Conservation (phyloP, 2,329 filamentous ascomycete genomes). For the Trichocomaceae sp. region DNA sequence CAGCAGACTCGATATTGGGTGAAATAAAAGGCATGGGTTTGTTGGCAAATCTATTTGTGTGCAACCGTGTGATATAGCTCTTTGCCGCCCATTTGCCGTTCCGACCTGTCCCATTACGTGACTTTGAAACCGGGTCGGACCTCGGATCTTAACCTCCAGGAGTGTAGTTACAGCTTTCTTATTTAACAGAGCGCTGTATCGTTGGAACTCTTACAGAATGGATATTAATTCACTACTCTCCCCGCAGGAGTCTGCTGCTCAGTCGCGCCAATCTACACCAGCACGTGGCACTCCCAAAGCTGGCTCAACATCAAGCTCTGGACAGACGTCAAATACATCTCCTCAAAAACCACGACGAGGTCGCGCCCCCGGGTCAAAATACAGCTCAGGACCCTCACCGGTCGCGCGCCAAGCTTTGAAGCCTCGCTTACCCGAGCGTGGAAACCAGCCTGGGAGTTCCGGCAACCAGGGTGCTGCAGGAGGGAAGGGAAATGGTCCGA, state of each 20-base stretch:
- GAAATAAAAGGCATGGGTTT: slow-evolving; percentile 10
- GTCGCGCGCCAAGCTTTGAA: slow-evolving; percentile 38
- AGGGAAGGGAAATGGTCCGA: slow-evolving; percentile 27
- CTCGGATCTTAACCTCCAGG: not conserved
- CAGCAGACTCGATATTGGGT: not conserved
- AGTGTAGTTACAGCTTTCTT: not conserved
- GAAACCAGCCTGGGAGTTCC: slow-evolving; percentile 32
- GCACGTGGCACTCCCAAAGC: slow-evolving; percentile 17
- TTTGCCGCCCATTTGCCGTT: not conserved
- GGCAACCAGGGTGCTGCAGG: slow-evolving; percentile 21
- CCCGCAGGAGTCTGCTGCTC: slow-evolving; percentile 35
- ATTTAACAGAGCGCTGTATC: not conserved
- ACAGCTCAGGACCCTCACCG: slow-evolving; percentile 36
- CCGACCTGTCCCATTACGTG: not conserved
- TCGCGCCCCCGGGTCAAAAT: slow-evolving; percentile 27
- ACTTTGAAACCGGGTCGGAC: not conserved
- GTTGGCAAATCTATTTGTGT: not conserved
- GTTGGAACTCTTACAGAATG: slow-evolving; percentile 22
- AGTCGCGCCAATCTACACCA: slow-evolving; percentile 30
- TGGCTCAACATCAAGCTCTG: slow-evolving; percentile 22
- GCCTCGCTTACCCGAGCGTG: slow-evolving; percentile 31
- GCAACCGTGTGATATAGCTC: slow-evolving; percentile 6
- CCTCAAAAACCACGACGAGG: slow-evolving; percentile 34
- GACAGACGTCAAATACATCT: slow-evolving; percentile 22
- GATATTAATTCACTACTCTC: slow-evolving; percentile 44